Evolutionary conservation across 257 asterid species (phyloP).

Genomic region (Sherardia arvensis): DNA sequence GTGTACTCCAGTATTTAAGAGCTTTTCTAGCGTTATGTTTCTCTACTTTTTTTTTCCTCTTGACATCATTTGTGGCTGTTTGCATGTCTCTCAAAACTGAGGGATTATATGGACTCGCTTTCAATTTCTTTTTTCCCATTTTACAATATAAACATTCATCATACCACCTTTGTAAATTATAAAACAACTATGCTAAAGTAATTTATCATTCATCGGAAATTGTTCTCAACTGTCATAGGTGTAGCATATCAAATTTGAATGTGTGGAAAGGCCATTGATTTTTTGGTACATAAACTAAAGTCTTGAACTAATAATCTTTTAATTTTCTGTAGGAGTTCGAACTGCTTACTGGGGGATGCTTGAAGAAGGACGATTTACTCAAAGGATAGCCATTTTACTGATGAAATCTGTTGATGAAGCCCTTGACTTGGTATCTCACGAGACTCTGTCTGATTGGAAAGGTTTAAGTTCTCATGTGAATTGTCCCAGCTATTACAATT

Average conservation of each 20-base stretch:
- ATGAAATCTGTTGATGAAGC: constrained; percentile 98
- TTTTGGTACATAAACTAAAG: too few relatives aligned
- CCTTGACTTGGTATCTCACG: constrained; percentile 53
- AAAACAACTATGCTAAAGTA: background rate
- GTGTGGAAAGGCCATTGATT: too few relatives aligned
- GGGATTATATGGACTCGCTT: background rate
- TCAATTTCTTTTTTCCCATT: background rate
- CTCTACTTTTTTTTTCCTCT: background rate
- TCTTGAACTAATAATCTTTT: background rate
- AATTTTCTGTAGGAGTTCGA: constrained; percentile 58
- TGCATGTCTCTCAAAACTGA: background rate
- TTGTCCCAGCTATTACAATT: constrained; percentile 60
- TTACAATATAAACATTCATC: background rate
- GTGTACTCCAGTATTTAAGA: background rate
- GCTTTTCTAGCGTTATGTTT: background rate
- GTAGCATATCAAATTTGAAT: background rate
- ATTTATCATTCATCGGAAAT: background rate
- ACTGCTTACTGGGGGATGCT: constrained; percentile 98
- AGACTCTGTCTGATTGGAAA: constrained; percentile 76
- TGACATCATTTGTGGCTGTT: background rate
- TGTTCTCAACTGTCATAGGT: background rate
- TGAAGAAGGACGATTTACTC: constrained; percentile 90
- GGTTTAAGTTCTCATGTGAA: constrained; percentile 57
- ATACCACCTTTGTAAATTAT: background rate
- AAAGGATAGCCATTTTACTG: constrained; percentile 59